Evolutionary conservation across 345 rosid genomes (phyloP).

Genomic region (Eucalyptus victrix): DNA sequence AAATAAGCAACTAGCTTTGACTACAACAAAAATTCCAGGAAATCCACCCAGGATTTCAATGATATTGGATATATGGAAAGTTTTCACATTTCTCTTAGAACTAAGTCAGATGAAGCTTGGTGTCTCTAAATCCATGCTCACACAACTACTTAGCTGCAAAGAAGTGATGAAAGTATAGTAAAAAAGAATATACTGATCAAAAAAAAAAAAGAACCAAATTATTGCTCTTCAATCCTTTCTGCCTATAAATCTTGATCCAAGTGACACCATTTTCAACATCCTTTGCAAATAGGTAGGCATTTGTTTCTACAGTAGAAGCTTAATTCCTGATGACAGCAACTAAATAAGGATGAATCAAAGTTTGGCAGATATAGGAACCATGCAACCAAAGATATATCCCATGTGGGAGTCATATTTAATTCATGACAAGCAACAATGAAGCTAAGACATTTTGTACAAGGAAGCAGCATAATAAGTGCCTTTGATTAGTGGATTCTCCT

Average conservation of each 20-base stretch:
- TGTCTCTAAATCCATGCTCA: neutral
- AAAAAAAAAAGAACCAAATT: neutral
- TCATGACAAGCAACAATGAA: neutral
- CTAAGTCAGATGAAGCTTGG: neutral
- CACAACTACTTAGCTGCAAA: neutral
- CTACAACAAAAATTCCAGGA: neutral
- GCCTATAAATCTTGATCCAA: neutral
- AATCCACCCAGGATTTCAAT: neutral
- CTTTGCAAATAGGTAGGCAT: neutral
- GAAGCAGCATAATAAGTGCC: neutral
- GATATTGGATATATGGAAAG: neutral
- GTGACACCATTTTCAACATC: neutral
- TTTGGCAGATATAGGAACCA: neutral
- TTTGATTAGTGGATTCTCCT: neutral
- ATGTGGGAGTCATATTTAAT: neutral
- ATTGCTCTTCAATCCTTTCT: neutral
- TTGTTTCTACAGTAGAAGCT: neutral
- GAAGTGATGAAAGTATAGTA: neutral
- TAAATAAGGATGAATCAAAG: neutral
- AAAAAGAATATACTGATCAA: neutral
- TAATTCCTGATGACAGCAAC: neutral
- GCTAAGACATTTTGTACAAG: neutral
- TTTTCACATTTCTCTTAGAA: neutral
- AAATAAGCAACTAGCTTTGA: neutral
- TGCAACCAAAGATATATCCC: neutral